phyloP scores from a whole-genome alignment of 345 rosid species.

The Rubroshorea leprosula region DNA sequence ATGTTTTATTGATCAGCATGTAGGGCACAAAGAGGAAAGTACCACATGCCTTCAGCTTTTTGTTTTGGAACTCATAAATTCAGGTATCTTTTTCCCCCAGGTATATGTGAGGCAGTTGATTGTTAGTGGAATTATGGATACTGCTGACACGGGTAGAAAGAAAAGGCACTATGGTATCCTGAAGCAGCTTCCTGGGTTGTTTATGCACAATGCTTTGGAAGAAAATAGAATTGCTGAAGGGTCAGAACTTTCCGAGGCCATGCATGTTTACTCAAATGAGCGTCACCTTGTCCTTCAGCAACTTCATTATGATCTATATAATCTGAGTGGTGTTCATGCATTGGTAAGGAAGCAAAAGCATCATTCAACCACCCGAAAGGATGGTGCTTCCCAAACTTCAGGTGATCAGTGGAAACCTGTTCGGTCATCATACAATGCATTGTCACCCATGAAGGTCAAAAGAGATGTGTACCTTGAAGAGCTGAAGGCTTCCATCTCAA shows the following conservation, averaged over 20 bases:
- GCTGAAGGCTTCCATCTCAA: conserved; percentile 63
- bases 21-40: conserved; percentile 68
- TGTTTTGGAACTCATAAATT: conserved; percentile 63
- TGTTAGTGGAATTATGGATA: conserved; percentile 80
- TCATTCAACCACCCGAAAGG: conserved; percentile 21
- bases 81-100: conserved; percentile 83
- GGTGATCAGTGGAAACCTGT: conserved; percentile 40
- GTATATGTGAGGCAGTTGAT: conserved; percentile 91
- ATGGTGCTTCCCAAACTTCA: conserved; percentile 23
- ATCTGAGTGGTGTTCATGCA: conserved; percentile 18
- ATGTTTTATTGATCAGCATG: conserved; percentile 99
- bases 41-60: conserved; percentile 68
- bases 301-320: conserved; percentile 32
- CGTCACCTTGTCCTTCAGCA: conserved; percentile 69
- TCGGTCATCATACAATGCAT: conserved; percentile 24
- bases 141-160: conserved; percentile 45
- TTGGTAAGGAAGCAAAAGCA: conserved; percentile 37
- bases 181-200: conserved; percentile 75
- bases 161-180: conserved; percentile 73
- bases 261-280: conserved; percentile 70
- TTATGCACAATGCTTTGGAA: conserved; percentile 54
- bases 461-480: conserved; percentile 41
- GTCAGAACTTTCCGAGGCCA: conserved; percentile 53
- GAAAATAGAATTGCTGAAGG: conserved; percentile 63
- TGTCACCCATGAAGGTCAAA: conserved; percentile 39